Percentiles rank a stretch among this genome's conserved stretches.
These are phyloP conservation scores for Tricholoma flavovirens DNA, from an alignment of 768 basidiomycete species.

Conservation along the genomic window DNA sequence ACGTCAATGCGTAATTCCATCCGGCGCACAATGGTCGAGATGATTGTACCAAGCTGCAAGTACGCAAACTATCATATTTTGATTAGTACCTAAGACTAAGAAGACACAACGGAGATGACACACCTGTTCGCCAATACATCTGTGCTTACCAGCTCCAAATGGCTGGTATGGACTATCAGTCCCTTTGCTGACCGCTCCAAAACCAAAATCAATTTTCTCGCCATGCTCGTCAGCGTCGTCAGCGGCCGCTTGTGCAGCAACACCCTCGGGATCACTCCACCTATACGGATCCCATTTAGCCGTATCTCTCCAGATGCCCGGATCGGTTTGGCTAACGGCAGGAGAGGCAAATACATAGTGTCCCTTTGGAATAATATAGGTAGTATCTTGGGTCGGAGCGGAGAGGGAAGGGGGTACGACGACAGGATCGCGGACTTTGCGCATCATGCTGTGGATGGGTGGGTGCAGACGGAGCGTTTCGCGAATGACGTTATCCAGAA, in stretches of 20 bases:
- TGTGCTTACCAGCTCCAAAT: slow-evolving; percentile 93
- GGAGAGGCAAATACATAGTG: slow-evolving; percentile 88
- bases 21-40: slow-evolving; percentile 71
- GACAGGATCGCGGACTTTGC: slow-evolving; percentile 83
- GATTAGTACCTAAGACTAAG: neutral
- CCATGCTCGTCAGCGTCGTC: slow-evolving; percentile 69
- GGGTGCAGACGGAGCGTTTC: slow-evolving; percentile 93
- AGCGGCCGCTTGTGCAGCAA: slow-evolving; percentile 73
- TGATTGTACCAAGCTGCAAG: slow-evolving; percentile 82
- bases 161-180: slow-evolving; percentile 96
- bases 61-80: slow-evolving; percentile 71
- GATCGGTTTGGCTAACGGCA: slow-evolving; percentile 83
- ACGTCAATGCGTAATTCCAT: slow-evolving; percentile 68
- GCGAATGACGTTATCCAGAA: slow-evolving; percentile 86
- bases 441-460: slow-evolving; percentile 94
- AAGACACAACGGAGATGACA: slow-evolving; percentile 12
- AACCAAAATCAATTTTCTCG: slow-evolving; percentile 95
- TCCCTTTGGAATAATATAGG: slow-evolving; percentile 86
- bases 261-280: slow-evolving; percentile 83
- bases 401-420: slow-evolving; percentile 76
- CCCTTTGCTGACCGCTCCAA: slow-evolving; percentile 92
- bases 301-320: slow-evolving; percentile 71
- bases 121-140: slow-evolving; percentile 90
- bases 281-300: slow-evolving; percentile 70
- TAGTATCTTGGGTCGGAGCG: slow-evolving; percentile 64